Evolutionary conservation across 805 yeast genomes (phyloP).

Genomic region (Candida loeiensis): DNA sequence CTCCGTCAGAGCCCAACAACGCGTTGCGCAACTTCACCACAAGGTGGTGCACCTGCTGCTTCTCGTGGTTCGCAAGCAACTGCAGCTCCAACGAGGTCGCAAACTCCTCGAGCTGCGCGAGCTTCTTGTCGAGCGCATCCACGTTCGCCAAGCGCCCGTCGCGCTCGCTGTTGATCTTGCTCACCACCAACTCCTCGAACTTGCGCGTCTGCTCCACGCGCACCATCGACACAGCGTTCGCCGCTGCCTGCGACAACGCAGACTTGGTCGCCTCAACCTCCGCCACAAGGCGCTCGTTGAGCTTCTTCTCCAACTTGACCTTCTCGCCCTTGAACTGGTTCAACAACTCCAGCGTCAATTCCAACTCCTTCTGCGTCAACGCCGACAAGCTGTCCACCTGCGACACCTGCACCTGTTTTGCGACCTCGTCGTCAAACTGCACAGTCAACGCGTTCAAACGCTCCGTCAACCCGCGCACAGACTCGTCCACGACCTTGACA

Average conservation of each 20-base stretch:
- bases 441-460: conserved; percentile 32
- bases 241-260: conserved; percentile 65
- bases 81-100: conserved; percentile 42
- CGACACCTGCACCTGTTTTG: conserved; percentile 29
- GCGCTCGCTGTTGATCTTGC: conserved; percentile 57
- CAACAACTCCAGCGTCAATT: conserved; percentile 55
- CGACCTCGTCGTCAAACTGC: conserved; percentile 36
- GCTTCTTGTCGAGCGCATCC: conserved; percentile 52
- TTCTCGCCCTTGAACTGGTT: conserved; percentile 62
- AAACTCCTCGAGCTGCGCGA: conserved; percentile 54
- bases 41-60: conserved; percentile 29
- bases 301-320: conserved; percentile 54
- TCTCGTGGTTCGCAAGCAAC: conserved; percentile 31
- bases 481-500: conserved; percentile 31
- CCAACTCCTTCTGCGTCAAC: conserved; percentile 49
- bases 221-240: conserved; percentile 65
- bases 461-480: conserved; percentile 26
- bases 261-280: conserved; percentile 70
- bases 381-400: conserved; percentile 39
- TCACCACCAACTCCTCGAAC: conserved; percentile 54
- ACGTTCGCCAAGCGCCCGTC: conserved; percentile 72
- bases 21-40: conserved; percentile 32
- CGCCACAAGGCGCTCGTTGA: conserved; percentile 50
- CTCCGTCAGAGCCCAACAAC: conserved; percentile 15
- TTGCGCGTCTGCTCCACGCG: conserved; percentile 67